These are phyloP conservation scores for Diplogelasinospora grovesii DNA, from an alignment of 495 filamentous ascomycete genomes.

Conservation along the genomic window DNA sequence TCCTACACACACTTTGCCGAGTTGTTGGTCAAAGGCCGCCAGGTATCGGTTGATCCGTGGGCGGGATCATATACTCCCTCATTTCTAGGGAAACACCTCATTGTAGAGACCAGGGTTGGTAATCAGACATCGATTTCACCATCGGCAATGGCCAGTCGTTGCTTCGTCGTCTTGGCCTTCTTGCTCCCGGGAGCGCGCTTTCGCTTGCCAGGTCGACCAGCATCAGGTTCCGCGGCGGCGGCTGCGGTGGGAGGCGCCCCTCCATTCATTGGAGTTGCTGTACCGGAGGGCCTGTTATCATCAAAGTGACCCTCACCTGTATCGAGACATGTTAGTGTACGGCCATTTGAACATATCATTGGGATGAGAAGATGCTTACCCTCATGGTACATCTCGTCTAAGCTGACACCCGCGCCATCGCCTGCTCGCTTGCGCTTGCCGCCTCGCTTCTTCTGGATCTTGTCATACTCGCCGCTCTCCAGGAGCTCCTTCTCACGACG, in stretches of 20 bases:
- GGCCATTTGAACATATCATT: slow-evolving; percentile 1
- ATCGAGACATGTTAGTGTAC: slow-evolving; percentile 13
- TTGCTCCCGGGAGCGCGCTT: slow-evolving; percentile 58
- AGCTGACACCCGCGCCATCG: slow-evolving; percentile 51
- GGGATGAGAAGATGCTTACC: slow-evolving; percentile 52
- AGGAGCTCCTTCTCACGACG: slow-evolving; percentile 78
- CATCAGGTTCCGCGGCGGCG: slow-evolving; percentile 50
- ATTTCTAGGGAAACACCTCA: too few species aligned
- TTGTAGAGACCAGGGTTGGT: too few species aligned
- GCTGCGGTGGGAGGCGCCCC: too few species aligned
- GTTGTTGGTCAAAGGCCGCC: too few species aligned
- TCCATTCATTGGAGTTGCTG: slow-evolving; percentile 77
- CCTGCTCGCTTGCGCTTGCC: slow-evolving; percentile 38
- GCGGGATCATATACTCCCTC: too few species aligned
- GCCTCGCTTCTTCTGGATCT: slow-evolving; percentile 62
- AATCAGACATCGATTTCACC: slow-evolving; percentile 47
- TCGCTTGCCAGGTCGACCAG: slow-evolving; percentile 40
- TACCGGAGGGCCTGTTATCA: slow-evolving; percentile 76
- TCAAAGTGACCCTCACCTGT: slow-evolving; percentile 92
- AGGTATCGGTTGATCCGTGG: too few species aligned
- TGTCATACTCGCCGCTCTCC: slow-evolving; percentile 52
- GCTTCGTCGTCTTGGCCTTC: slow-evolving; percentile 87
- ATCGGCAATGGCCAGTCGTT: slow-evolving; percentile 81
- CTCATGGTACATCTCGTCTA: slow-evolving; percentile 99
- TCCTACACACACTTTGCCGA: too few species aligned